Conservation (phyloP, 2,329 filamentous ascomycete genomes). For the Penicillium thymicola region DNA sequence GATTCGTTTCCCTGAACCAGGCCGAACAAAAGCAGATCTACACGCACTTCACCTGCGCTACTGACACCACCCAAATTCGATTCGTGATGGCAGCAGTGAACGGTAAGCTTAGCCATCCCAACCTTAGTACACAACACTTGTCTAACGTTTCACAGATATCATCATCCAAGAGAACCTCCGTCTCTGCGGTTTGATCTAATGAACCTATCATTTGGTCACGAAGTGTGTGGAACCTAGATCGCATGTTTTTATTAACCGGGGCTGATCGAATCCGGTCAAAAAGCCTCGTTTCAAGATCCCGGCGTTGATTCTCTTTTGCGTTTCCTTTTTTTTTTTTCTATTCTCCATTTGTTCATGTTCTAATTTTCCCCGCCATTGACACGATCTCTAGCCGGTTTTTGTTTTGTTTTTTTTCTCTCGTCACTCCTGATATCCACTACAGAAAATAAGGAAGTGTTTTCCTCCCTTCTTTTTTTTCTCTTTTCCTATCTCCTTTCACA, state of each 20-base stretch:
- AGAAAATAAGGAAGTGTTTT: slow-evolving; percentile 21
- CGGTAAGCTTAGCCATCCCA: slow-evolving; percentile 56
- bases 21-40: slow-evolving; percentile 99
- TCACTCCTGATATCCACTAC: slow-evolving; percentile 25
- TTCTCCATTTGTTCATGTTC: slow-evolving; percentile 27
- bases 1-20: slow-evolving; percentile 97
- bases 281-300: slow-evolving; percentile 24
- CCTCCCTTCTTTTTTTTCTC: slow-evolving; percentile 25
- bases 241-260: slow-evolving; percentile 31
- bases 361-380: slow-evolving; percentile 31
- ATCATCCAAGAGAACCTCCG: slow-evolving; percentile 99
- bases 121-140: not conserved
- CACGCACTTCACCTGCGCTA: slow-evolving; percentile 98
- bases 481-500: slow-evolving; percentile 27
- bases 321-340: slow-evolving; percentile 16
- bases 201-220: slow-evolving; percentile 28
- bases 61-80: slow-evolving; percentile 96
- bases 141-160: slow-evolving; percentile 65
- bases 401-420: slow-evolving; percentile 21
- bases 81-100: slow-evolving; percentile 99
- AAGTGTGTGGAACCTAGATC: slow-evolving; percentile 33
- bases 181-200: slow-evolving; percentile 92
- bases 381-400: slow-evolving; percentile 28
- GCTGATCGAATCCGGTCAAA: slow-evolving; percentile 24
- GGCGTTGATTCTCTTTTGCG: slow-evolving; percentile 21